phyloP scores from a whole-genome alignment of 1,284 basidiomycete genomes.

The Malassezia sympodialis region DNA sequence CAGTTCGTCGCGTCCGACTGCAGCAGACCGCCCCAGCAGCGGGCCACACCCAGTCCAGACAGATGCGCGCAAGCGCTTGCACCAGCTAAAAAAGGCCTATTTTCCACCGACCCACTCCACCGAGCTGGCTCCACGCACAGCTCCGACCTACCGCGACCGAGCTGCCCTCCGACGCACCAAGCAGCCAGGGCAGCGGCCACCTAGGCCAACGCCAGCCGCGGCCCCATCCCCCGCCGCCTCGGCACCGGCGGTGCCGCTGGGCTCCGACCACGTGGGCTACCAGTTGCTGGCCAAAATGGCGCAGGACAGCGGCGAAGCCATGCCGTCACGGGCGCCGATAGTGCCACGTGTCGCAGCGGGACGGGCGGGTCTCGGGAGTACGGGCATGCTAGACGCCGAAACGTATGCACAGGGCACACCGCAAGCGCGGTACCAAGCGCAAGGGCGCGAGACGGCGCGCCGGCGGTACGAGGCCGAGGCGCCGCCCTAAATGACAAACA shows the following conservation, averaged over 20 bases:
- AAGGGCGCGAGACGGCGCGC: neutral
- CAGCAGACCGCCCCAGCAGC: neutral
- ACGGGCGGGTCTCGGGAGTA: conserved; percentile 12
- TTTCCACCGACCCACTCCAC: neutral
- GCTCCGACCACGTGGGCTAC: conserved; percentile 4
- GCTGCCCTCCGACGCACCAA: conserved; percentile 7
- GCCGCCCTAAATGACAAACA: conserved; percentile 32
- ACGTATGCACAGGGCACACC: neutral
- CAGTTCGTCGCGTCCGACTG: neutral
- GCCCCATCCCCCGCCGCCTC: neutral
- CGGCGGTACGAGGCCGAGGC: neutral
- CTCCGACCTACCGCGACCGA: conserved; percentile 11
- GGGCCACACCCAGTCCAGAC: neutral
- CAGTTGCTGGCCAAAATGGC: conserved; percentile 11
- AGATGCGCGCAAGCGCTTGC: conserved; percentile 4
- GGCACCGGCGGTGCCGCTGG: neutral
- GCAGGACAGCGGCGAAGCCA: neutral
- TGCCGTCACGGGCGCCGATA: neutral
- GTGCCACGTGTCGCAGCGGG: conserved; percentile 3
- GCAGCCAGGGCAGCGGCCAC: neutral
- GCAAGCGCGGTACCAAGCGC: neutral
- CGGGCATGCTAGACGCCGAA: neutral
- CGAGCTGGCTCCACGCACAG: neutral
- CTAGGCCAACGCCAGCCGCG: neutral
- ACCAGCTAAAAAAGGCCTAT: conserved; percentile 3